Conservation (phyloP, 176 grass and related monocot genomes). For the Musa beccarii region DNA sequence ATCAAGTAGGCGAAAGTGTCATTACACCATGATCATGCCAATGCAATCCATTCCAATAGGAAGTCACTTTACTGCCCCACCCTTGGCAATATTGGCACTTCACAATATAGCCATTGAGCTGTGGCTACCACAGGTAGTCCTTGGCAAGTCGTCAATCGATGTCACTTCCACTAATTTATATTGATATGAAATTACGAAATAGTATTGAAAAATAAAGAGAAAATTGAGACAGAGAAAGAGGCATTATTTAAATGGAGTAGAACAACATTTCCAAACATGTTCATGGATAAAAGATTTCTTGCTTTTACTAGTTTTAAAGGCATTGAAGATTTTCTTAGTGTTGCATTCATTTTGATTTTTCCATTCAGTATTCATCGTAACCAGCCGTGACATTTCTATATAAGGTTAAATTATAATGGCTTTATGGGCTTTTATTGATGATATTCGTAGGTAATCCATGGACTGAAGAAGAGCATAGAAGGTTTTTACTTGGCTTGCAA, state of each 20-base stretch:
- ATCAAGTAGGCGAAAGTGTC: neutral
- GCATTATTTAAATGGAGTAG: neutral
- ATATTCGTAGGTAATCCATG: slow-evolving; percentile 68
- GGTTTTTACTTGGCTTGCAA: slow-evolving; percentile 89
- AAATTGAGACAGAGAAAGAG: neutral
- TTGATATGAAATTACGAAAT: neutral
- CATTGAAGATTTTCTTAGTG: too few species aligned
- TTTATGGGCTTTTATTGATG: neutral
- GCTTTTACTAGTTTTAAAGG: too few species aligned
- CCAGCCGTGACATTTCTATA: slow-evolving; percentile 3
- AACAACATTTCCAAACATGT: neutral
- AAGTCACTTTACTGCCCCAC: neutral
- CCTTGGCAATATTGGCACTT: neutral
- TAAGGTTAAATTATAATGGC: slow-evolving; percentile 6
- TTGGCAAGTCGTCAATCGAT: neutral
- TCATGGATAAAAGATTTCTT: neutral
- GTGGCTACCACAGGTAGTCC: neutral
- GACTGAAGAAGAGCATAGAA: slow-evolving; percentile 98
- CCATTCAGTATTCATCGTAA: neutral
- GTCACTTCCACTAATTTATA: neutral
- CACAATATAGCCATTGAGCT: neutral
- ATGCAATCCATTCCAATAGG: neutral
- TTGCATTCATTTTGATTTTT: neutral
- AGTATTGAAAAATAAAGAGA: neutral
- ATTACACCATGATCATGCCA: neutral